Percentiles rank a stretch among this genome's conserved stretches.
phyloP scores from a whole-genome alignment of 805 yeast genomes.

The Wickerhamiella occidentalis region DNA sequence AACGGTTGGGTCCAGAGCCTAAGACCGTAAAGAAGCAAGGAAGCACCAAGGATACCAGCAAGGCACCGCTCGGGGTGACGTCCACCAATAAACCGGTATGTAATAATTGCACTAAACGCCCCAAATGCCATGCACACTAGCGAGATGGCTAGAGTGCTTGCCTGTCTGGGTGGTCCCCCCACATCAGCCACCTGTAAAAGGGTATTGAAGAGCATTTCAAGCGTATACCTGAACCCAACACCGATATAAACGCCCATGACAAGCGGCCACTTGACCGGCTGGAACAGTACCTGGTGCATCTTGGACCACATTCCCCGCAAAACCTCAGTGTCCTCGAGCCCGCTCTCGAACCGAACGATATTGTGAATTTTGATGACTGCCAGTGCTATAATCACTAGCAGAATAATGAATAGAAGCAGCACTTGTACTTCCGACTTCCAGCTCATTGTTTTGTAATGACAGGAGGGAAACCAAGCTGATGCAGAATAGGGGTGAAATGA shows the following conservation, averaged over 20 bases:
- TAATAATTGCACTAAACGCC: slow-evolving; percentile 15
- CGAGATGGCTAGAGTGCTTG: slow-evolving; percentile 2
- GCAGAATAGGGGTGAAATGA: not conserved
- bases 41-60: not conserved
- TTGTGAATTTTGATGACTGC: slow-evolving; percentile 19
- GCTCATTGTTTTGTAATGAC: slow-evolving; percentile 6
- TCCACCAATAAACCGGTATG: slow-evolving; percentile 20
- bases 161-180: slow-evolving; percentile 3
- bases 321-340: slow-evolving; percentile 20
- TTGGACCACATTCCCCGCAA: slow-evolving; percentile 23
- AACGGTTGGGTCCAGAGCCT: slow-evolving; percentile 3
- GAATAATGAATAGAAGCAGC: slow-evolving; percentile 16
- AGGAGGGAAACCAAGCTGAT: not conserved
- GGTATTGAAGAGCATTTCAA: slow-evolving; percentile 6
- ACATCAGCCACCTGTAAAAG: slow-evolving; percentile 20
- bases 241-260: slow-evolving; percentile 15
- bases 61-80: not conserved
- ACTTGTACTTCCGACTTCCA: slow-evolving; percentile 5
- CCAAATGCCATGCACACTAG: slow-evolving; percentile 13
- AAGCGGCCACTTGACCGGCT: slow-evolving; percentile 17
- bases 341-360: slow-evolving; percentile 21
- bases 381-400: slow-evolving; percentile 18
- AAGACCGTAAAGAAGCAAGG: slow-evolving; percentile 3
- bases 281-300: slow-evolving; percentile 20
- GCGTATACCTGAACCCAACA: slow-evolving; percentile 15